These are phyloP conservation scores for Phyllosticta capitalensis DNA, from an alignment of 2,329 filamentous ascomycete species.

Conservation along the genomic window DNA sequence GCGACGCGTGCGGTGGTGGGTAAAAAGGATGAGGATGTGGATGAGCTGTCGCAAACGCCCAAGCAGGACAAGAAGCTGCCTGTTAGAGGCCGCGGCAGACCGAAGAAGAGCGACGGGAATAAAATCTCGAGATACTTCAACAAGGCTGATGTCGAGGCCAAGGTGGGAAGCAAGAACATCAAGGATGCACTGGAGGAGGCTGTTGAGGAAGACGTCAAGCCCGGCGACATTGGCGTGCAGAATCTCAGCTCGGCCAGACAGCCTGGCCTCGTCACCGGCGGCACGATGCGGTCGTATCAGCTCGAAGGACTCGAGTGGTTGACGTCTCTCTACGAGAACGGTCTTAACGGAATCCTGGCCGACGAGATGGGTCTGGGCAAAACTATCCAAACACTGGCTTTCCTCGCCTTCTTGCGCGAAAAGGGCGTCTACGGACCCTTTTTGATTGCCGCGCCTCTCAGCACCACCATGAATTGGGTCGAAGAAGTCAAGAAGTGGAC, in stretches of 20 bases:
- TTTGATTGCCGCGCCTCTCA: conserved; percentile 79
- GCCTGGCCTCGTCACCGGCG: conserved; percentile 73
- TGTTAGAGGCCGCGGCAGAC: conserved; percentile 22
- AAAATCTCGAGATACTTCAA: conserved; percentile 53
- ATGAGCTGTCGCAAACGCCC: conserved; percentile 14
- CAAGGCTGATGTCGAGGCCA: conserved; percentile 47
- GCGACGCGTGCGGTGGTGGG: conserved; percentile 32
- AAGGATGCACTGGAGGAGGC: conserved; percentile 50
- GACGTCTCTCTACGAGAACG: conserved; percentile 72
- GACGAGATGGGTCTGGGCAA: conserved; percentile 95
- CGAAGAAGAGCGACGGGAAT: conserved; percentile 20
- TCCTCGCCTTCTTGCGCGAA: conserved; percentile 80
- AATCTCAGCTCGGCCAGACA: conserved; percentile 74
- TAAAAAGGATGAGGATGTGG: conserved; percentile 15
- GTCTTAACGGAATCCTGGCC: conserved; percentile 81
- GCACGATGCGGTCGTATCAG: conserved; percentile 89
- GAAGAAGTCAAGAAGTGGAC: conserved; percentile 90
- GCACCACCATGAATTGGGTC: conserved; percentile 91
- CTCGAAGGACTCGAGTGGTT: conserved; percentile 93
- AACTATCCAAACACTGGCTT: conserved; percentile 81
- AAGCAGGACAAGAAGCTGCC: background rate
- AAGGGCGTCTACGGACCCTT: conserved; percentile 84
- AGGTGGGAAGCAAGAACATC: conserved; percentile 44
- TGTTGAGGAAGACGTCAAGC: conserved; percentile 47
- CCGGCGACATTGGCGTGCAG: conserved; percentile 53